Percentiles rank a stretch among this genome's conserved stretches.
phyloP scores from a whole-genome alignment of 1,139 yeast genomes.

The Yueomyces sp. region DNA sequence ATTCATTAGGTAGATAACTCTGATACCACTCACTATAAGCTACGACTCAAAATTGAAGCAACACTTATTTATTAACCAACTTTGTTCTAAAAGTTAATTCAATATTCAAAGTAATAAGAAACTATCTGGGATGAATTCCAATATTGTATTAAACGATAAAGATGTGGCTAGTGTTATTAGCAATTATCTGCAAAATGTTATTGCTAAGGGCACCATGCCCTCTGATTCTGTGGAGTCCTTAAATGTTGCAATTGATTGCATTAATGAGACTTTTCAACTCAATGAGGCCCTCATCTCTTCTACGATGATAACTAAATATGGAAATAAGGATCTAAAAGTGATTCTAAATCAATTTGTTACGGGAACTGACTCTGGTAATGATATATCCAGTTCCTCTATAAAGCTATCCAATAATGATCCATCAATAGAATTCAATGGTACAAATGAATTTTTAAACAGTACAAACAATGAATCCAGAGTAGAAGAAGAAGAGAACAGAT shows the following conservation, averaged over 20 bases:
- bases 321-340: slow-evolving; percentile 36
- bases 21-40: too few species aligned
- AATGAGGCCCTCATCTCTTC: slow-evolving; percentile 34
- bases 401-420: slow-evolving; percentile 25
- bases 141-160: slow-evolving; percentile 14
- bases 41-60: too few species aligned
- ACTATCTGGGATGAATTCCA: too few species aligned
- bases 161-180: slow-evolving; percentile 69
- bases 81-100: too few species aligned
- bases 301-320: slow-evolving; percentile 29
- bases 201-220: slow-evolving; percentile 49
- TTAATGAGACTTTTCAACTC: slow-evolving; percentile 76
- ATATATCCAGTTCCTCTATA: not conserved
- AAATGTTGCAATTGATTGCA: slow-evolving; percentile 89
- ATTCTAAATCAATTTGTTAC: not conserved
- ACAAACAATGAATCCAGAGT: slow-evolving; percentile 6
- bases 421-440: not conserved
- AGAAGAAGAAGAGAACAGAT: slow-evolving; percentile 29
- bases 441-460: not conserved
- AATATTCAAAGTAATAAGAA: too few species aligned
- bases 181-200: slow-evolving; percentile 51
- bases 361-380: not conserved
- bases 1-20: too few species aligned
- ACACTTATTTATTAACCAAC: too few species aligned
- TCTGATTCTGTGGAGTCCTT: slow-evolving; percentile 84